These are phyloP conservation scores for Saturnispora diversa DNA, from an alignment of 805 yeast species.

Conservation along the genomic window DNA sequence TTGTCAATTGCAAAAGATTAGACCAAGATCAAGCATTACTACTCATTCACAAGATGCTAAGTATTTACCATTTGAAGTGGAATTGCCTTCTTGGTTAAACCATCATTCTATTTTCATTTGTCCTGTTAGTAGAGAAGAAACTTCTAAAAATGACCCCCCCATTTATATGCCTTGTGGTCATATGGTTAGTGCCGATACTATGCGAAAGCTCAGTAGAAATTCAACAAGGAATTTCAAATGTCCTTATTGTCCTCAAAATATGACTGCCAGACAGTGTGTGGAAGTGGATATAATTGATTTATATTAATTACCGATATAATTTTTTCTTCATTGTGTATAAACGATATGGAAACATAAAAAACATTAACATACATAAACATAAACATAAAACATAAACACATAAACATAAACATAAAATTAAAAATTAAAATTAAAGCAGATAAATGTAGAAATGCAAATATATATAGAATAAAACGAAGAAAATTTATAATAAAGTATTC, in stretches of 20 bases:
- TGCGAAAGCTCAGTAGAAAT: constrained; percentile 37
- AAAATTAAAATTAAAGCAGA: background rate
- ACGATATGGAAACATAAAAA: too few species aligned
- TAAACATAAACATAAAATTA: too few species aligned
- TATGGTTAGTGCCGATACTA: constrained; percentile 47
- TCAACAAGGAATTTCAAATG: constrained; percentile 41
- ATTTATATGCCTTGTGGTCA: constrained; percentile 36
- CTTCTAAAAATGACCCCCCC: constrained; percentile 52
- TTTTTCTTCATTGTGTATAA: too few species aligned
- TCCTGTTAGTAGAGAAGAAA: constrained; percentile 59
- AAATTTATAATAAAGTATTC: constrained; percentile 17
- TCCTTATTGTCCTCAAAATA: constrained; percentile 58
- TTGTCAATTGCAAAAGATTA: constrained; percentile 42
- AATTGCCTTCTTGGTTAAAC: constrained; percentile 10
- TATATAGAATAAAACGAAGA: background rate
- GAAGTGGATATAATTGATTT: constrained; percentile 5
- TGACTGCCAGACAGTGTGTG: constrained; percentile 5
- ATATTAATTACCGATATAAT: too few species aligned
- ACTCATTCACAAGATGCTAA: constrained; percentile 40
- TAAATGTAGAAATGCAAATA: background rate
- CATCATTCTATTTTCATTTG: constrained; percentile 48
- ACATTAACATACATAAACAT: too few species aligned
- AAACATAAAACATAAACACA: too few species aligned
- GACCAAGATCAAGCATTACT: constrained; percentile 30
- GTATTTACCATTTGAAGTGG: constrained; percentile 34